Conservation (phyloP, 1,139 yeast genomes). For the Suhomyces yuchorum region DNA sequence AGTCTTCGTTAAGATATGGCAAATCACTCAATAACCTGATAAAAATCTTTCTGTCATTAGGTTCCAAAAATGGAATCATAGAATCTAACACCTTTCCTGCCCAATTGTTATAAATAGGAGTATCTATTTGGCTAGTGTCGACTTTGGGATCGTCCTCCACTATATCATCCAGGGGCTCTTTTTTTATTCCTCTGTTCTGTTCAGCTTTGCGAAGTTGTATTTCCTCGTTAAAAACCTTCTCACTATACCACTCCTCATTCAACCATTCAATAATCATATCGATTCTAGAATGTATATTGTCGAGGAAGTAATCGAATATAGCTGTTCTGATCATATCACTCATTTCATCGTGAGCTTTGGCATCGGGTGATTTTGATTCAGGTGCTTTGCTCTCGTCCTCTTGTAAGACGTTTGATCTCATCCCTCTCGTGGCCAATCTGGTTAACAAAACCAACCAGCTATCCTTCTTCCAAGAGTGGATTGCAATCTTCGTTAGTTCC, state of each 20-base stretch:
- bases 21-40: constrained; percentile 82
- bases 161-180: constrained; percentile 19
- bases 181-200: constrained; percentile 18
- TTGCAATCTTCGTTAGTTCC: constrained; percentile 56
- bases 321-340: constrained; percentile 68
- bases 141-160: constrained; percentile 11
- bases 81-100: constrained; percentile 74
- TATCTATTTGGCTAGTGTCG: constrained; percentile 21
- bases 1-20: constrained; percentile 66
- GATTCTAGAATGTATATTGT: constrained; percentile 69
- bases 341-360: constrained; percentile 36
- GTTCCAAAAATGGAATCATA: constrained; percentile 80
- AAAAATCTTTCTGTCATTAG: constrained; percentile 75
- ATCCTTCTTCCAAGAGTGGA: constrained; percentile 64
- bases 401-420: constrained; percentile 36
- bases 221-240: constrained; percentile 47
- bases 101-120: constrained; percentile 66
- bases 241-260: constrained; percentile 93
- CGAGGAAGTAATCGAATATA: constrained; percentile 71
- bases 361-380: constrained; percentile 16
- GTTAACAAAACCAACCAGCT: constrained; percentile 80
- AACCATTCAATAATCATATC: constrained; percentile 91
- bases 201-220: constrained; percentile 19
- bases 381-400: constrained; percentile 10
- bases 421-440: constrained; percentile 80